Base-by-base conservation (phyloP, 2,329 filamentous ascomycete genomes). In the Cladosporium sp. region DNA sequence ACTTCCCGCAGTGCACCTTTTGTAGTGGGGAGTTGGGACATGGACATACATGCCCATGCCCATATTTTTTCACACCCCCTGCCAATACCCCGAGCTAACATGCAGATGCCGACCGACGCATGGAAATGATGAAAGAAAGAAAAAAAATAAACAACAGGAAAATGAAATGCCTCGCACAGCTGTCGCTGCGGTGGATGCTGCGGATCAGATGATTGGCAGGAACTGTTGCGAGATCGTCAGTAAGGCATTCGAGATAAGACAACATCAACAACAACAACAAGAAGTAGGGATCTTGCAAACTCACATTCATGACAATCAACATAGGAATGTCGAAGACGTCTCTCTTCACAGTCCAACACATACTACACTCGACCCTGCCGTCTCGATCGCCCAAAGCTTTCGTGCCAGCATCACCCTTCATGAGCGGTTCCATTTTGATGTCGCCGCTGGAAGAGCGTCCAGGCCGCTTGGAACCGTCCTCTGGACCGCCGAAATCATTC, bases 301-400 rank as follows among this genome's bases (percentile, higher is more conserved):
- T 85, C 69, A 96, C 93, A 73, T 96, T 96, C 76, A 97, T 92
- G 64, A 96, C 88, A 69, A 97, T 94, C 73, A 97, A 78, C 89
- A 96, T 95, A 18, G 93, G 93, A 69, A 97, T 95, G 72, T 97
- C 92, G 72, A 97, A 97, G 35, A 93, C 88, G 69, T 98, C 93
- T 56, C 92, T 79, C 73, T 95, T 95, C 55, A 97, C 91, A 56
- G 88, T 92, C 91, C 92, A 97, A 73, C 88, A 95, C 71, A 94
- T 95, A 62, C 87, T 90, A 73, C 91, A 96, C 66, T 95, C 88
- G 51, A 97, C 86, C 70, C 93, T 91, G 48, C 91, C 92, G 62
- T 95, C 90, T 65, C 83, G 86, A 63, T 88, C 76, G 0, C 80
- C 88, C 12, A 95, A 78, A 62, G 83, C 82, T 49, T 86, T 86